Base-by-base conservation (phyloP, 176 grass and related monocot species). In the Phoenix dactylifera region DNA sequence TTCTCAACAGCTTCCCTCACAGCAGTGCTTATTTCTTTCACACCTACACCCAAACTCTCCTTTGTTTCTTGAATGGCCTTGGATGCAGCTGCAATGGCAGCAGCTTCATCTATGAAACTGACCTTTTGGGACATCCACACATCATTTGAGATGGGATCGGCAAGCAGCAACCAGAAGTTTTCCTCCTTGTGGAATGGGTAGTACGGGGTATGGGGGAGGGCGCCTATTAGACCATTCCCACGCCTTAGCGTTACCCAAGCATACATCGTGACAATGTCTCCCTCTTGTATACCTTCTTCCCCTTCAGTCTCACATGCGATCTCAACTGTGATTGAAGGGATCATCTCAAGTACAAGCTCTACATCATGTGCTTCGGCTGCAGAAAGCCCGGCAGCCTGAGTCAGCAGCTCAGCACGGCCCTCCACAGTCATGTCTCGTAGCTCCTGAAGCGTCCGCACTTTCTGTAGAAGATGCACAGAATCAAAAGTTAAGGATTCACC, bases 81-180 rank as follows among this genome's bases (percentile, higher is more conserved):
- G 6, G 94, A 98, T 75, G 94, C 94, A 35, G 76, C 94, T 1
- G 88, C 61, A 63, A 98, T 93, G 16, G 88, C 85, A 12, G 85
- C 85, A 18, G 76, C 28, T 71, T 89, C 94, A 51, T 89, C 94
- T 76, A 93, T 81, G 71, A 98, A 98, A 49, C 84, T 92, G 56
- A 98, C 85, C 71, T 92, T 98, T 51, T 98, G 88, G 35, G 84
- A 92, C 63, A 92, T 80, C 93, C 93, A 98, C 28, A 98, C 93
- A 16, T 87, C 82, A 52, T 98, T 98, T n/a, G 81, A 63, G 12
- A 55, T 39, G 0, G 74, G 56, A 10, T 98, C 84, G 1, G 88
- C 93, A 57, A 98, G 79, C 60, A 98, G 82, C 61, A 98, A 55
- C 93, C 93, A 98, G 54, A 98, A 98, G 64, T 98, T 98, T 18